Base-by-base conservation (phyloP, 169 alveolate genomes). In the Toxoplasma gondii region DNA sequence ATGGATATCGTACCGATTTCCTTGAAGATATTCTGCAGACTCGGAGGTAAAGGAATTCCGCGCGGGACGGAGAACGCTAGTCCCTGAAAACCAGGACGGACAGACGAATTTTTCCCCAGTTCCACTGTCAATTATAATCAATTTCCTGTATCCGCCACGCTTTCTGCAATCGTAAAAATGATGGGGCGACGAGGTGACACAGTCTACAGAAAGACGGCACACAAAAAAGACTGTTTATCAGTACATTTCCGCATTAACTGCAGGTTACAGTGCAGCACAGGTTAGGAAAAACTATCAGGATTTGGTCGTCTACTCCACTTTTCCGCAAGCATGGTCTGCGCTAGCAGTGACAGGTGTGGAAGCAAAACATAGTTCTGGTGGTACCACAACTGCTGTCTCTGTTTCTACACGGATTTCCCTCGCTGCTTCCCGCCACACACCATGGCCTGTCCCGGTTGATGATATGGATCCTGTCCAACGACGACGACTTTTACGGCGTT, bases 401-500 rank as follows among this genome's bases (percentile, higher is more conserved):
- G 7, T n/a, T n/a, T 69, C 31, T 29, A 69, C 81, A n/a, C 9
- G 5, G 81, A 4, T 49, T 49, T 49, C 58, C 58, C 58, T 49
- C 58, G 58, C 58, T 49, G 58, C 12, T 49, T 19, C n/a, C 74
- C 74, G 7, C 64, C 45, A 38, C 91, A 64, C 54, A 82, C 94
- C 99, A 98, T 98, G n/a, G 99, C 99, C 95, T 99, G 99, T 22
- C 98, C 98, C 31, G 98, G 98, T 82, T 98, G 99, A 92, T 98
- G 99, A 93, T 99, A 99, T 0, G 99, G 99, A 93, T 99, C 99
- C 96, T 99, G 99, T 0, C 99, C 99, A 29, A 99, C 99, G 44
- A 99, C 98, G 38, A 99, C 99, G 43, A 99, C 99, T 93, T 99
- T 98, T 29, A 99, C 97, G 53, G 97, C 95, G 36, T 97, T 96